A percentile compares a stretch with the other conserved stretches of the same genome.
phyloP scores from a whole-genome alignment of 192 early-diverging fungal genomes.

The Gorgonomyces haynaldii region DNA sequence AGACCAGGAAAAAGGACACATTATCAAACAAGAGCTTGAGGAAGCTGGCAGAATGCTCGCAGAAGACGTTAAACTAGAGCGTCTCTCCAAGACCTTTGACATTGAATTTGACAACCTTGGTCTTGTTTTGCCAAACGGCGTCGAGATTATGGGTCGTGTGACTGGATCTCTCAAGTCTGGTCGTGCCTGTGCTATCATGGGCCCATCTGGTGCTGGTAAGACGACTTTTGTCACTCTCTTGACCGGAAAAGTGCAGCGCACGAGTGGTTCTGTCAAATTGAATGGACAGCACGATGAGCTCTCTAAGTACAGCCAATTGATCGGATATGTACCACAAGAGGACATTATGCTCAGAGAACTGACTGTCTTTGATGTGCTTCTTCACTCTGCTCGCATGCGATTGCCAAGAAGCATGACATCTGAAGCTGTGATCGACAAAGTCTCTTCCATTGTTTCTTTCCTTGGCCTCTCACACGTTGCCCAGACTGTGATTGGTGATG shows the following conservation, averaged over 20 bases:
- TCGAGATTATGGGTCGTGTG: slow-evolving; percentile 47
- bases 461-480: slow-evolving; percentile 14
- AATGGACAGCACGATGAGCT: slow-evolving; percentile 47
- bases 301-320: slow-evolving; percentile 44
- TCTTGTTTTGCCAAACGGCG: slow-evolving; percentile 22
- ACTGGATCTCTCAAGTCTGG: slow-evolving; percentile 41
- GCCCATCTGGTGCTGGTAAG: slow-evolving; percentile 41
- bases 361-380: slow-evolving; percentile 49
- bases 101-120: slow-evolving; percentile 42
- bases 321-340: slow-evolving; percentile 64
- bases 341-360: slow-evolving; percentile 54
- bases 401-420: slow-evolving; percentile 33
- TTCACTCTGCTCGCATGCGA: slow-evolving; percentile 56
- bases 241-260: slow-evolving; percentile 37
- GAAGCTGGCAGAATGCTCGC: not conserved
- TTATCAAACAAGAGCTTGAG: not conserved
- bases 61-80: slow-evolving; percentile 7
- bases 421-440: slow-evolving; percentile 42
- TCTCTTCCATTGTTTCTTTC: not conserved
- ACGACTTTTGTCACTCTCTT: slow-evolving; percentile 39
- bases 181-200: slow-evolving; percentile 47
- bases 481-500: slow-evolving; percentile 49
- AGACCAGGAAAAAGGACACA: not conserved
- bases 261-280: slow-evolving; percentile 40
- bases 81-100: slow-evolving; percentile 31